Evolutionary conservation across 1,139 yeast species (phyloP).

Genomic region (Diutina mesorugosa): DNA sequence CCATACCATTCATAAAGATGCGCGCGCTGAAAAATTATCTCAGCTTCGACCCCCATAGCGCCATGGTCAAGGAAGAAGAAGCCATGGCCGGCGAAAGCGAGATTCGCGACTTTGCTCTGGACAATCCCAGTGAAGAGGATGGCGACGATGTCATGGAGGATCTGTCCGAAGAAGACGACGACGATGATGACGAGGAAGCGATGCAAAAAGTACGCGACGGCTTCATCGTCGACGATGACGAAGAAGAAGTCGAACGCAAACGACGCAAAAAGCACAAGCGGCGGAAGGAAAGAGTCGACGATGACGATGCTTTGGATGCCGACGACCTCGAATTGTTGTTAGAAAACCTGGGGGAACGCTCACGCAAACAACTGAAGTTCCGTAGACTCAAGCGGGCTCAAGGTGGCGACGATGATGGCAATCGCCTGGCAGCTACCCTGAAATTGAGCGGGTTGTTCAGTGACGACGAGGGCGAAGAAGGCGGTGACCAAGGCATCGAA

Average conservation of each 20-base stretch:
- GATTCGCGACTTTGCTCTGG: constrained; percentile 1
- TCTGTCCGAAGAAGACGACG: constrained; percentile 66
- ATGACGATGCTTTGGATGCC: constrained; percentile 66
- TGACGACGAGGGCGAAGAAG: constrained; percentile 41
- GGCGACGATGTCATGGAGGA: constrained; percentile 47
- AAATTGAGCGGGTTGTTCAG: constrained; percentile 66
- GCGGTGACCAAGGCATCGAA: constrained; percentile 14
- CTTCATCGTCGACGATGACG: constrained; percentile 88
- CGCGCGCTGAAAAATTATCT: not conserved
- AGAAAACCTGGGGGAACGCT: constrained; percentile 70
- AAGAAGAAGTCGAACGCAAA: constrained; percentile 41
- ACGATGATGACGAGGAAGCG: constrained; percentile 68
- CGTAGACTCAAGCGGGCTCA: constrained; percentile 71
- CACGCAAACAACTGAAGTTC: constrained; percentile 18
- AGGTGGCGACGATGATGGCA: constrained; percentile 11
- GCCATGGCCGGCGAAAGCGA: not conserved
- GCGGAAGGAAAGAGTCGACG: constrained; percentile 4
- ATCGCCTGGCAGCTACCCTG: constrained; percentile 22
- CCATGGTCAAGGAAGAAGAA: constrained; percentile 2
- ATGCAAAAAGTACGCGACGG: constrained; percentile 73
- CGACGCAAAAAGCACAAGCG: constrained; percentile 16
- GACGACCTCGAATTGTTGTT: constrained; percentile 86
- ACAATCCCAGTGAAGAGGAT: constrained; percentile 20
- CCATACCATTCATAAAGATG: not conserved
- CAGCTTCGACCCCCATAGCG: not conserved